Evolutionary conservation across 805 yeast species (phyloP).

Genomic region (Dipodascopsis tothii): DNA sequence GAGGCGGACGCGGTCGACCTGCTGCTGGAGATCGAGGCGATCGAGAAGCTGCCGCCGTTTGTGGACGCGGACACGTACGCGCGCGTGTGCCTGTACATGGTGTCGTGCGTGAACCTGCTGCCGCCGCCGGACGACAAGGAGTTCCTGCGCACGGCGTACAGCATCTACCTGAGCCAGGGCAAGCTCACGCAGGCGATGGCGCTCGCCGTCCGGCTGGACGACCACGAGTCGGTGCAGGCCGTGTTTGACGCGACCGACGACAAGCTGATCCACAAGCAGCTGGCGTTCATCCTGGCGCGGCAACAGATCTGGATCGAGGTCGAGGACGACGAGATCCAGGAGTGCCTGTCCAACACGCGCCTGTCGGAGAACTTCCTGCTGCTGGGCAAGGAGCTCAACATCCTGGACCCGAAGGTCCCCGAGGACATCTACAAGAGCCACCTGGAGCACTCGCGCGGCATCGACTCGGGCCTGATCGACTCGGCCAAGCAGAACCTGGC

Average conservation of each 20-base stretch:
- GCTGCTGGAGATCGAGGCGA: slow-evolving; percentile 77
- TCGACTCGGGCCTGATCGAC: slow-evolving; percentile 51
- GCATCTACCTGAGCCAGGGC: slow-evolving; percentile 70
- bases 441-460: slow-evolving; percentile 60
- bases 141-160: slow-evolving; percentile 79
- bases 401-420: slow-evolving; percentile 84
- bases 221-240: slow-evolving; percentile 63
- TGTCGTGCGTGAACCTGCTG: slow-evolving; percentile 83
- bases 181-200: slow-evolving; percentile 85
- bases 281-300: slow-evolving; percentile 80
- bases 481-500: slow-evolving; percentile 94
- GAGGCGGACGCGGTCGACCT: slow-evolving; percentile 98
- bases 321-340: slow-evolving; percentile 56
- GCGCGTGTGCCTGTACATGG: slow-evolving; percentile 90
- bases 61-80: slow-evolving; percentile 78
- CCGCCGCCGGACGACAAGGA: slow-evolving; percentile 90
- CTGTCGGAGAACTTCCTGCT: slow-evolving; percentile 72
- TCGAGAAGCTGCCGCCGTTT: slow-evolving; percentile 71
- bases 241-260: slow-evolving; percentile 80
- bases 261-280: slow-evolving; percentile 65
- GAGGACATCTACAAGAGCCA: slow-evolving; percentile 91
- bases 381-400: slow-evolving; percentile 77
- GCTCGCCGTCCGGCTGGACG: slow-evolving; percentile 81
- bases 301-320: slow-evolving; percentile 73
- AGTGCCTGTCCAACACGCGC: slow-evolving; percentile 71